Base-by-base conservation (phyloP, 2,329 filamentous ascomycete genomes). In the Cladosporium sp. region DNA sequence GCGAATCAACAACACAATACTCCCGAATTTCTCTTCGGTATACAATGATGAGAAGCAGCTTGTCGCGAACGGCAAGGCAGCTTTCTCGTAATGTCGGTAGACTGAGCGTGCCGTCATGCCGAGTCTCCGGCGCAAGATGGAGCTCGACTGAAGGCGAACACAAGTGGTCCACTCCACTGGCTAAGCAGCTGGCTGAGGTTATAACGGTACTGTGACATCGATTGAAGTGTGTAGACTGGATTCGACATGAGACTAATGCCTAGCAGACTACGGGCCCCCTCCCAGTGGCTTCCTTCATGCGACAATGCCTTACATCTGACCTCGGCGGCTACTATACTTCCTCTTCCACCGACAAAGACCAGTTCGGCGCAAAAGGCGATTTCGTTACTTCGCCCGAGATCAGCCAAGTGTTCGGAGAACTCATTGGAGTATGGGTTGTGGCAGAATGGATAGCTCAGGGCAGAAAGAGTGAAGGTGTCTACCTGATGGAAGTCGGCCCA, bases 361-460 rank as follows among this genome's bases (percentile, higher is more conserved):
- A 92, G 56, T 99, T 99, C 61, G 93, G 93, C n/a, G 75, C 81
- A 50, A 88, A 89, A 64, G 93, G 93, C 20, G 93, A 99, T 70
- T 99, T 99, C 65, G 86, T 97, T 45, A 99, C 93, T 0, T 96
- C 91, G 0, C 93, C 93, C 0, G 93, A 99, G 70, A 97, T 99
- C 61, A 96, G 91, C 1, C 93, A 97, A 67, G 80, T 97, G 11
- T 99, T 99, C 71, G 93, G 93, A 19, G 93, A 99, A 72, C 78
- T 99, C 22, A 77, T 97, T 51, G 93, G 89, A 4, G 82, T 99
- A 60, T 99, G 93, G 93, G 85, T 96, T 55, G 85, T 97, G 45
- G 85, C 92, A 37, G 93, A 99, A 76, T 99, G 93, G 92, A 88
- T 97, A 68, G 86, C 87, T 36, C 93, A 99, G 68, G 91, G 90